Base-by-base conservation (phyloP, 148 eudicot genomes). In the Nepenthes gracilis region DNA sequence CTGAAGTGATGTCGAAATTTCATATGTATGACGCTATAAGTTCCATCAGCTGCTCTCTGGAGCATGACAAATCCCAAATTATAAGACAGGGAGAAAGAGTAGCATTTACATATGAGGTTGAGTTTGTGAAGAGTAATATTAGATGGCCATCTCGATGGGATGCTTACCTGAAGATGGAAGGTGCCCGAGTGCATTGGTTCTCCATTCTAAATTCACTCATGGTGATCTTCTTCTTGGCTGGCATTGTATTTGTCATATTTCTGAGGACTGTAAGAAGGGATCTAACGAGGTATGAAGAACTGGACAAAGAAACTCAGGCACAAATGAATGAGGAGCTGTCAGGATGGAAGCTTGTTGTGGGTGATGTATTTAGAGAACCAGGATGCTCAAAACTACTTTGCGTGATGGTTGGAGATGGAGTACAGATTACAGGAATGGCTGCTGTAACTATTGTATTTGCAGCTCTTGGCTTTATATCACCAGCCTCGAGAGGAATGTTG, bases 321-420 rank as follows among this genome's bases (percentile, higher is more conserved):
- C 68, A 65, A 35, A 65, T 65, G 68, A 65, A 65, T 47, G 68
- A 65, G 55, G 68, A 65, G 55, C 68, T 65, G 47, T 65, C 68
- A n/a, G 68, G 68, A 15, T 65, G 68, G 68, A 65, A 65, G 68
- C 68, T 65, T 65, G 68, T 65, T 45, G 68, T 65, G 9, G 68
- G 68, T 45, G 68, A 65, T 57, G 68, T 65, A 5, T 65, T 65
- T 13, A 65, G 68, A 35, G 68, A 65, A 57, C 68, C 68, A 12
- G 61, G 57, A 4, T 56, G 53, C 23, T 36, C 68, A 34, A 65
- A 65, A 47, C 36, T 65, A 14, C 68, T 65, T 6, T 55, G 68
- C 35, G 68, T 65, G 53, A 65, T 65, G 60, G 61, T 65, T 65
- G 68, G 68, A 55, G 68, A 65, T 47, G 68, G 68, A 14, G 61